These are phyloP conservation scores for Stenocarpella maydis DNA, from an alignment of 2,329 filamentous ascomycete species.

Conservation along the genomic window DNA sequence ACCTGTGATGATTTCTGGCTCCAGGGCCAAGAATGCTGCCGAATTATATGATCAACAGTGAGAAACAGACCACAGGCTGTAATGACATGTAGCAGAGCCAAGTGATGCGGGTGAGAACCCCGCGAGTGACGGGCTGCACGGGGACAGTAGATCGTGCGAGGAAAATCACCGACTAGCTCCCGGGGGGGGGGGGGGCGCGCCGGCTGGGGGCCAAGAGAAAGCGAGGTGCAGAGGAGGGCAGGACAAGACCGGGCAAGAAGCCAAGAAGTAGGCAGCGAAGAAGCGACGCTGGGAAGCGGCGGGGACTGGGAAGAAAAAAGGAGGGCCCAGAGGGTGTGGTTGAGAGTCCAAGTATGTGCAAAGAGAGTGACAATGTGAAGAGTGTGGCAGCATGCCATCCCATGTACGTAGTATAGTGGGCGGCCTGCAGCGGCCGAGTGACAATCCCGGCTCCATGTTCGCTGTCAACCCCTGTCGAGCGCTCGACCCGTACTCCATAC, in stretches of 20 bases:
- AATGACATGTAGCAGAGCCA: conserved; percentile 15
- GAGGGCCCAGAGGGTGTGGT: conserved; percentile 7
- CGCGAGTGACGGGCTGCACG: conserved; percentile 15
- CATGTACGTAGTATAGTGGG: too few species aligned
- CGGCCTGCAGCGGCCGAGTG: conserved; percentile 11
- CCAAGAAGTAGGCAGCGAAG: not conserved
- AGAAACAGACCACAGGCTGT: conserved; percentile 8
- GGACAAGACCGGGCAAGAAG: conserved; percentile 14
- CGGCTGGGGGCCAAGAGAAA: conserved; percentile 25
- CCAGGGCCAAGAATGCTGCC: not conserved
- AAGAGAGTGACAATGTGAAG: not conserved
- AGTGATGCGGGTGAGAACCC: conserved; percentile 6
- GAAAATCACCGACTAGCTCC: conserved; percentile 10
- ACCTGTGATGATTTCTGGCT: not conserved
- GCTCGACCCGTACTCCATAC: not conserved
- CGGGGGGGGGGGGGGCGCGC: too few species aligned
- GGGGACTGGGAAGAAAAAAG: conserved; percentile 16
- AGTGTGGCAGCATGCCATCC: conserved; percentile 23
- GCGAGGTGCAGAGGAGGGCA: conserved; percentile 24
- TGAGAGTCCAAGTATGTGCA: not conserved
- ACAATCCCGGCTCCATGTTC: conserved; percentile 21
- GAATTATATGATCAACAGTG: not conserved
- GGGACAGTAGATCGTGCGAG: conserved; percentile 17
- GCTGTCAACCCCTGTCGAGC: not conserved
- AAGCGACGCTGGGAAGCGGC: conserved; percentile 16